Evolutionary conservation across 2,329 filamentous ascomycete species (phyloP).

Genomic region (Conoideocrella luteorostrata): DNA sequence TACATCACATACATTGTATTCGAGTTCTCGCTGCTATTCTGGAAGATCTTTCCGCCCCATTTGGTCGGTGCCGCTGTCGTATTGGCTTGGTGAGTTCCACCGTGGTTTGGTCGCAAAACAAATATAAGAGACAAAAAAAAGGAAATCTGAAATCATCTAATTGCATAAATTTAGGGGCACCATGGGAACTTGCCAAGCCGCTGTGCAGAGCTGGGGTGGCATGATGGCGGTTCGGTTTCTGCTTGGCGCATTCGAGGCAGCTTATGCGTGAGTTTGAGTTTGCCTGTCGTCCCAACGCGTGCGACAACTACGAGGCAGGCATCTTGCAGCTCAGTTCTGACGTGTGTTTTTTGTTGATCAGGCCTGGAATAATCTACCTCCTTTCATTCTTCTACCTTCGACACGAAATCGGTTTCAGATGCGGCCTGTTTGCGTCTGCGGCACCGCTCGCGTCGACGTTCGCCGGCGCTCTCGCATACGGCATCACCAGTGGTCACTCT

Average conservation of each 20-base stretch:
- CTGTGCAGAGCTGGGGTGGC: constrained; percentile 13
- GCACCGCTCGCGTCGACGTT: constrained; percentile 27
- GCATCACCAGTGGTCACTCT: constrained; percentile 21
- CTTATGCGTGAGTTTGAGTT: constrained; percentile 10
- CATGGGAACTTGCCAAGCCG: constrained; percentile 16
- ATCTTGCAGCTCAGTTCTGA: no score
- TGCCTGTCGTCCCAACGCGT: neutral
- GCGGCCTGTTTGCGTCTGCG: constrained; percentile 20
- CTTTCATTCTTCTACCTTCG: constrained; percentile 28
- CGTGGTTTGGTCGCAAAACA: no score
- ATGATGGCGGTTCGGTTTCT: constrained; percentile 18
- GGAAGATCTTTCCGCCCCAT: constrained; percentile 18
- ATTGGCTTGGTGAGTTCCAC: constrained; percentile 15
- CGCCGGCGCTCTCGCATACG: constrained; percentile 26
- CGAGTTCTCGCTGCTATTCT: constrained; percentile 18
- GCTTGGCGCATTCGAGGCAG: constrained; percentile 23
- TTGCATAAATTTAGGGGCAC: constrained; percentile 8
- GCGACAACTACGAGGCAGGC: no score
- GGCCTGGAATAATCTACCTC: constrained; percentile 22
- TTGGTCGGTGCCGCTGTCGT: constrained; percentile 16
- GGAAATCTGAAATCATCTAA: neutral
- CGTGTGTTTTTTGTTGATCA: no score
- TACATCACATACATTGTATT: constrained; percentile 20
- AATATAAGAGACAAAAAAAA: neutral
- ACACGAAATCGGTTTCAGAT: constrained; percentile 23